Evolutionary conservation across 352 stramenopile species (phyloP), one percentile per base, ranked within the genome.

Genomic region (Phytopythium delawarense): DNA sequence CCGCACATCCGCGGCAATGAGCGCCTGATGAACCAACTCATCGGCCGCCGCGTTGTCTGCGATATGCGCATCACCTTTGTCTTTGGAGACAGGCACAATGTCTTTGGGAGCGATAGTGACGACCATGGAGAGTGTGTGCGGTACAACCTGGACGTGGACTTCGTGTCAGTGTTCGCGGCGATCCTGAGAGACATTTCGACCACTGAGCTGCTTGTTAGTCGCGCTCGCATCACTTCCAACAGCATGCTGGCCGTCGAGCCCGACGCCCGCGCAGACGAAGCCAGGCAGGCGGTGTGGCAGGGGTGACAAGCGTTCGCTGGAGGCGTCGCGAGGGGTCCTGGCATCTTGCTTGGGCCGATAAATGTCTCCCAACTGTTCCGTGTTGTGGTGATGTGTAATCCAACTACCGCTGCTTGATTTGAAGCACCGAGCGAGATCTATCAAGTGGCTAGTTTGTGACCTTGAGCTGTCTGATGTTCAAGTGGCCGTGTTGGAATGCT

Each of bases 1-100:
- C 73, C 70, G 7, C 73, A 78, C 42, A 45, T 74, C 9, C 1
- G 5, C 11, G 40, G 28, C 40, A 18, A 62, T 18, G 42, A 44
- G 11, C 4, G 2, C 9, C 42, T 62, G 11, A 2, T 51, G 0
- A 16, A 11, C 3, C 42, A 34, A 3, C 8, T 62, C 5, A n/a
- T 62, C 9, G 56, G 44, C 11, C 42, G 56, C 3, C 44, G 48
- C 18, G 50, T 57, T 13, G 28, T 20, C 28, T 42, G 12, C 16
- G 50, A 57, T 18, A 57, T 57, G 50, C 30, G 50, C 50, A 21
- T 57, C 50, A 57, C 50, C 6, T 57, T 57, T 9, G 2, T 15
- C 28, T 57, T 57, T 15, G 18, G 9, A 3, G 25, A 4, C 13
- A 25, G 12, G 39, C 20, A n/a, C 0, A 30, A 16, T 50, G 44